Evolutionary conservation across 345 rosid genomes (phyloP).

Genomic region (Capsella bursapastoris): DNA sequence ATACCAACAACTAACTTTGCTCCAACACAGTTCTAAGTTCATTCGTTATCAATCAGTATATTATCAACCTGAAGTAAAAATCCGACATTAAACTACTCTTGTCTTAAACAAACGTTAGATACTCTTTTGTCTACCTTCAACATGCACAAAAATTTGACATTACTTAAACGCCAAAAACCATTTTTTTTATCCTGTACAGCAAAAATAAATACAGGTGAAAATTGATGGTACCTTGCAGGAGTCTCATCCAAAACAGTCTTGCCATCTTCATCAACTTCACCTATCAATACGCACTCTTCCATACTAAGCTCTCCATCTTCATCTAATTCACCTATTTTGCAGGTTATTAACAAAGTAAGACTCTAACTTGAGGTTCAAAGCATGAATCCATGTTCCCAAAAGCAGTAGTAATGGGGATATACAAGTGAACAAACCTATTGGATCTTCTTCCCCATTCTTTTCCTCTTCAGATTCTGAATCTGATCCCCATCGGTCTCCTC

Average conservation of each 20-base stretch:
- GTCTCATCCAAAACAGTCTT: conserved; percentile 26
- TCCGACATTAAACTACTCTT: too few species aligned
- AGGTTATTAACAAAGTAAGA: background rate
- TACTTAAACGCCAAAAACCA: background rate
- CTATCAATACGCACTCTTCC: conserved; percentile 32
- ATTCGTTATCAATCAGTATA: background rate
- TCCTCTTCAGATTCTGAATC: conserved; percentile 73
- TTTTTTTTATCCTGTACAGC: background rate
- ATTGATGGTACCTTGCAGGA: conserved; percentile 31
- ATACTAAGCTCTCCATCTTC: conserved; percentile 22
- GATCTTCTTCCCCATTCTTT: conserved; percentile 53
- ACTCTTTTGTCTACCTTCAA: conserved; percentile 17
- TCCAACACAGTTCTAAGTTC: background rate
- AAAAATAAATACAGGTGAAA: background rate
- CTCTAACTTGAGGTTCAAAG: conserved; percentile 19
- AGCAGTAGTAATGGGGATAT: conserved; percentile 5
- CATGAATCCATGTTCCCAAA: conserved; percentile 3
- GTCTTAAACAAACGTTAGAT: background rate
- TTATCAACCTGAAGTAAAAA: background rate
- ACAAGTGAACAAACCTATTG: conserved; percentile 54
- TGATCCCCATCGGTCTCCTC: conserved; percentile 54
- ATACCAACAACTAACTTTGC: background rate
- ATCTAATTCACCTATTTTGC: conserved; percentile 32
- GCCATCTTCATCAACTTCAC: conserved; percentile 38
- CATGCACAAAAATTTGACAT: background rate